A percentile compares a stretch with the other conserved stretches of the same genome.
These are phyloP conservation scores for Tuber microsphaerosporum DNA, from an alignment of 495 filamentous ascomycete genomes.

Conservation along the genomic window DNA sequence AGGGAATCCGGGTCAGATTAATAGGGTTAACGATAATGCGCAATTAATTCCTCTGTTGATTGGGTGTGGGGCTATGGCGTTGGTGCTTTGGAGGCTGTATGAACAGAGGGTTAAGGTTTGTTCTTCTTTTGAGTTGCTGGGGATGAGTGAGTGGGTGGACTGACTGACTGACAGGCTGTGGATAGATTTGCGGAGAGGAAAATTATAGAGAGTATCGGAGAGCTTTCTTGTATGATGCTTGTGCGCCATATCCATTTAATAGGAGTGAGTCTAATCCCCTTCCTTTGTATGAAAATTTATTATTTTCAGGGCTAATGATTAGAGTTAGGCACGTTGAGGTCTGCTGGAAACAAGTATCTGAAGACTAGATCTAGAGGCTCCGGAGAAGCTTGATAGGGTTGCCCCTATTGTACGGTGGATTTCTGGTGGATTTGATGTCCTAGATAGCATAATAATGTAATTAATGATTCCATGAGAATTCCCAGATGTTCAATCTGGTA, in stretches of 20 bases:
- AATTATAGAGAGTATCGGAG: background rate
- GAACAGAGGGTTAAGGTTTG: background rate
- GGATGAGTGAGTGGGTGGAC: background rate
- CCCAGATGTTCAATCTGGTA: background rate
- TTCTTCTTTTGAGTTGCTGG: background rate
- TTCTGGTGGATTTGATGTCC: background rate
- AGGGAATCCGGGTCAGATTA: background rate
- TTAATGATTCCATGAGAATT: background rate
- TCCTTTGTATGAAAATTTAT: background rate
- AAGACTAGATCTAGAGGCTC: background rate
- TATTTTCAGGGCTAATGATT: background rate
- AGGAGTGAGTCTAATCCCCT: background rate
- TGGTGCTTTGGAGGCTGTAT: conserved; percentile 5
- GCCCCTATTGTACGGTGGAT: background rate
- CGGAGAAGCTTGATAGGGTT: background rate
- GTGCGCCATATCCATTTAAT: background rate
- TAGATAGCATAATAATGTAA: background rate
- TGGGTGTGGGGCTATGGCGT: background rate
- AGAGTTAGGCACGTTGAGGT: background rate
- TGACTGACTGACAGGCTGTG: background rate
- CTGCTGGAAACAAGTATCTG: background rate
- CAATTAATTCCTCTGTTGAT: background rate
- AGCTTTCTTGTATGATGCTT: background rate
- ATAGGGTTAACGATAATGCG: background rate
- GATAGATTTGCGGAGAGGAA: background rate